A percentile compares a stretch with the other conserved stretches of the same genome.
phyloP scores from a whole-genome alignment of 163 green algal genomes.

The Trebouxia gelatinosa region DNA sequence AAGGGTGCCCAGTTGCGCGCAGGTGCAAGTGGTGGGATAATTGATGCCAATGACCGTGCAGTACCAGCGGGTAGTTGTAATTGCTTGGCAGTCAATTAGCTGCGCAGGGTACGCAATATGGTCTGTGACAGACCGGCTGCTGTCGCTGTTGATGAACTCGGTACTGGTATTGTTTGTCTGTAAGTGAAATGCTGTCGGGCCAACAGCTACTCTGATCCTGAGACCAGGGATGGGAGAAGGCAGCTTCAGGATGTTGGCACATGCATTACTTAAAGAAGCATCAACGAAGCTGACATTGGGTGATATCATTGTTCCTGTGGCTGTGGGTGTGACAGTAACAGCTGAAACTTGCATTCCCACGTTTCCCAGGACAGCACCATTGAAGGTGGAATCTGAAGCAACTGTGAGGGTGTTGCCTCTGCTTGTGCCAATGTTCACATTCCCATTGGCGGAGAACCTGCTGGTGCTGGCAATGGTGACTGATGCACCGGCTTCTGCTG shows the following conservation, averaged over 20 bases:
- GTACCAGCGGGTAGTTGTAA: not conserved
- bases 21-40: too few relatives aligned
- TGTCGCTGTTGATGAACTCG: constrained; percentile 1
- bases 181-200: not conserved
- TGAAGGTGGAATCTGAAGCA: not conserved
- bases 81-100: not conserved
- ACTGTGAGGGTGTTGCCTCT: constrained; percentile 10
- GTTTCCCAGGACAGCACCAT: not conserved
- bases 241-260: not conserved
- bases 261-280: not conserved
- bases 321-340: not conserved
- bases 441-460: not conserved
- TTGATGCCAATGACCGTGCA: not conserved
- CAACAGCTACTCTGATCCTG: not conserved
- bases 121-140: not conserved
- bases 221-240: not conserved
- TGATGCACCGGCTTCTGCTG: not conserved
- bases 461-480: constrained; percentile 1
- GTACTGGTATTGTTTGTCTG: not conserved
- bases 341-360: not conserved
- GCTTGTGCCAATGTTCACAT: not conserved
- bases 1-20: too few relatives aligned
- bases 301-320: not conserved
- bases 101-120: not conserved
- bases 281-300: constrained; percentile 10